Evolutionary conservation across 2,329 filamentous ascomycete genomes (phyloP).

Genomic region (Pseudocercospora macadamiae): DNA sequence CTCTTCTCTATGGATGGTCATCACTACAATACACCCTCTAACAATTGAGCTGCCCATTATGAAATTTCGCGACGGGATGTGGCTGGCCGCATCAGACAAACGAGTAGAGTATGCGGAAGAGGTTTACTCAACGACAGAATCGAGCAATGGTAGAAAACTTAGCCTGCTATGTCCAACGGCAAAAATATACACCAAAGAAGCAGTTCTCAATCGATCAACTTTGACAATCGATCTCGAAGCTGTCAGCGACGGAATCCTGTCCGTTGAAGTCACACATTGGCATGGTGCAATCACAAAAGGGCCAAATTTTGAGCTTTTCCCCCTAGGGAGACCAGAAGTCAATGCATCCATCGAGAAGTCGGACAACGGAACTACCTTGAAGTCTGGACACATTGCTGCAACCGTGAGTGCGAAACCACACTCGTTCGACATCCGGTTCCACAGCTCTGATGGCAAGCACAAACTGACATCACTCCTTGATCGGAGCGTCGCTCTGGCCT

Average conservation of each 20-base stretch:
- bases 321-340: conserved; percentile 51
- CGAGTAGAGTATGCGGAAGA: conserved; percentile 68
- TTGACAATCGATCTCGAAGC: conserved; percentile 54
- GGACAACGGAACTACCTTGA: conserved; percentile 53
- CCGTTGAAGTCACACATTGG: conserved; percentile 62
- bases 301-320: conserved; percentile 63
- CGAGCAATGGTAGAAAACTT: conserved; percentile 51
- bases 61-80: conserved; percentile 53
- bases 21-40: neutral
- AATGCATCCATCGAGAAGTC: conserved; percentile 46
- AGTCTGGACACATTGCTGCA: conserved; percentile 56
- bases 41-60: neutral
- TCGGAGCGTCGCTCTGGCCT: conserved; percentile 62
- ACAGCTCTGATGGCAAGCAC: conserved; percentile 54
- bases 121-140: conserved; percentile 57
- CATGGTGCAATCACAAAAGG: conserved; percentile 55
- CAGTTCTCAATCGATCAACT: conserved; percentile 39
- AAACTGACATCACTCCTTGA: conserved; percentile 58
- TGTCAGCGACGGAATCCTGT: conserved; percentile 62
- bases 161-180: conserved; percentile 61
- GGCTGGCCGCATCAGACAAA: conserved; percentile 64
- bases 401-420: conserved; percentile 55
- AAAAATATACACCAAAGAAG: conserved; percentile 58
- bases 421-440: conserved; percentile 60
- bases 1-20: neutral